Evolutionary conservation across 164 flowering plant genomes (phyloP).

Genomic region (Stephania cephalantha): DNA sequence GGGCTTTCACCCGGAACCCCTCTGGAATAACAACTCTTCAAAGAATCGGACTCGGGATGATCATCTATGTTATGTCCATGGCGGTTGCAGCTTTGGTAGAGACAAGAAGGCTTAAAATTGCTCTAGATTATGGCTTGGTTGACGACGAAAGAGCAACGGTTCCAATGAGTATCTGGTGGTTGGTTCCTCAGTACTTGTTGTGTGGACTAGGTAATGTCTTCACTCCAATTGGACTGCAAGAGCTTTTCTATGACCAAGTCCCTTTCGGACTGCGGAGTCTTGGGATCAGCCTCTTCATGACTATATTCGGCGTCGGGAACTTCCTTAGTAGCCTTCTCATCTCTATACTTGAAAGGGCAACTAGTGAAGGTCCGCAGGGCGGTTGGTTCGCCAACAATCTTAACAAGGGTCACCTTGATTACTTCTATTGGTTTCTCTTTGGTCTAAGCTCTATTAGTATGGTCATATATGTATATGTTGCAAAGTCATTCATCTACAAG

Average conservation of each 20-base stretch:
- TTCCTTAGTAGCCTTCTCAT: conserved; percentile 23
- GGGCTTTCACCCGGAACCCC: conserved; percentile 7
- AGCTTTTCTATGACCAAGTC: conserved; percentile 25
- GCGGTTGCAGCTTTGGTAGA: conserved; percentile 15
- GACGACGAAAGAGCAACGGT: conserved; percentile 16
- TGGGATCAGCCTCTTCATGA: conserved; percentile 18
- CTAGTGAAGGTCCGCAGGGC: conserved; percentile 7
- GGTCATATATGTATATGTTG: background rate
- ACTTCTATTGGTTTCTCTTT: conserved; percentile 25
- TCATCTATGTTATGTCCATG: conserved; percentile 7
- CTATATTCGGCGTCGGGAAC: conserved; percentile 23
- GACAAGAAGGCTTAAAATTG: conserved; percentile 16
- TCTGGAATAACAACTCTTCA: conserved; percentile 15
- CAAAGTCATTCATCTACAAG: background rate
- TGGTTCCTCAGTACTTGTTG: conserved; percentile 19
- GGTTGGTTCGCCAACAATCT: conserved; percentile 22
- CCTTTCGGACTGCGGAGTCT: conserved; percentile 19
- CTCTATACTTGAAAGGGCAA: conserved; percentile 13
- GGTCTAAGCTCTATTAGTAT: conserved; percentile 11
- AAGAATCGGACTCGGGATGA: conserved; percentile 13
- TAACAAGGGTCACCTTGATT: conserved; percentile 21
- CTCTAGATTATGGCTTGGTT: conserved; percentile 16
- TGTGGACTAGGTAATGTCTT: conserved; percentile 19
- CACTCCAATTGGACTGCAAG: conserved; percentile 24
- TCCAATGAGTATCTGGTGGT: conserved; percentile 27